These are phyloP conservation scores for Emmonsia crescens DNA, from an alignment of 2,329 filamentous ascomycete genomes.

Conservation along the genomic window DNA sequence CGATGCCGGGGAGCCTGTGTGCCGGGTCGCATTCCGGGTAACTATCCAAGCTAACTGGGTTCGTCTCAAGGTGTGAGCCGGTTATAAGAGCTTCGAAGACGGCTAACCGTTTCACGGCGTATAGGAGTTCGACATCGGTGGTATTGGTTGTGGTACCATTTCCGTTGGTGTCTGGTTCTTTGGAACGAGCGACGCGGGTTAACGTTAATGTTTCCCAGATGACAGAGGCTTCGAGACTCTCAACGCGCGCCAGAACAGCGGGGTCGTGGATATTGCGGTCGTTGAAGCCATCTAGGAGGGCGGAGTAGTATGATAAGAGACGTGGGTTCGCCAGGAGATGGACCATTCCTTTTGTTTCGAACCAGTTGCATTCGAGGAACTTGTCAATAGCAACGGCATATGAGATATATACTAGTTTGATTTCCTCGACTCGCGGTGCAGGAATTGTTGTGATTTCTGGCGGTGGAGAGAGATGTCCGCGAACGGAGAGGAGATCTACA, in stretches of 20 bases:
- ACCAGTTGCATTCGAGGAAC: conserved; percentile 79
- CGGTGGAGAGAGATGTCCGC: conserved; percentile 48
- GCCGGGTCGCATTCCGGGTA: conserved; percentile 11
- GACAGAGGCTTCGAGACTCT: conserved; percentile 48
- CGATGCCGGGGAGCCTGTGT: conserved; percentile 6
- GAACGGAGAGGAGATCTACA: conserved; percentile 59
- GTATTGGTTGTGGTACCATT: conserved; percentile 23
- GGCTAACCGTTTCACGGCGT: conserved; percentile 59
- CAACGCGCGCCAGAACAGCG: conserved; percentile 27
- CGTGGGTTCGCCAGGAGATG: conserved; percentile 45
- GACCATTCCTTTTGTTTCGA: conserved; percentile 45
- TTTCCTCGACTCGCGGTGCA: conserved; percentile 48
- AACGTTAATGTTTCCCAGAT: conserved; percentile 50
- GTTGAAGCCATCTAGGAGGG: conserved; percentile 46
- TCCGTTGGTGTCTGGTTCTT: conserved; percentile 21
- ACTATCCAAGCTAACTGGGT: conserved; percentile 29
- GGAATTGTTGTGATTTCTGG: conserved; percentile 41
- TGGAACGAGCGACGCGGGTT: conserved; percentile 33
- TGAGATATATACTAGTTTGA: conserved; percentile 61
- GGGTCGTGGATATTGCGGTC: conserved; percentile 29
- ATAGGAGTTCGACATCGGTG: conserved; percentile 48
- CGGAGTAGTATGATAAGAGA: conserved; percentile 56
- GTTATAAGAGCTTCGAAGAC: conserved; percentile 68
- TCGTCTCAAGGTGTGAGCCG: conserved; percentile 52
- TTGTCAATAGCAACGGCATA: conserved; percentile 64